Base-by-base conservation (phyloP, 2,329 filamentous ascomycete species). In the Trichoderma sp. region DNA sequence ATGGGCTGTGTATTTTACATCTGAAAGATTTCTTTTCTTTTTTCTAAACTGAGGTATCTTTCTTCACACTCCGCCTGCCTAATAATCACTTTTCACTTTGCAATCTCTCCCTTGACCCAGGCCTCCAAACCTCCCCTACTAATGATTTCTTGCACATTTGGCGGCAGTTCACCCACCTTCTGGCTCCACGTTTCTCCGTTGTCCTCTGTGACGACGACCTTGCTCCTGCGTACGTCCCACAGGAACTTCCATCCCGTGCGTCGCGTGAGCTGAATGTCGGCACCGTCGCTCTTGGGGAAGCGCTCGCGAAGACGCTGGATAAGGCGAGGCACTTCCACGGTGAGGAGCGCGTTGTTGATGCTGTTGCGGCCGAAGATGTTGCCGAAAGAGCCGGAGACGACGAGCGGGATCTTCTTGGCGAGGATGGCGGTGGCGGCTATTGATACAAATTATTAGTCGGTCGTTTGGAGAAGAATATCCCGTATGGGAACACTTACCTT, bases 201-300 rank as follows among this genome's bases (percentile, higher is more conserved):
- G 32, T 21, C 91, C 82, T 97, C 93, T 26, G 88, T 87, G 1
- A 97, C 86, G 1, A 86, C 86, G 7, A 97, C 90, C 76, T 87
- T 88, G 80, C 90, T 93, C 72, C 91, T 85, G 71, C 87, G 83
- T 11, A 97, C 89, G 80, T 97, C 93, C 94, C 93, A 97, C 6
- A 87, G 85, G 36, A 97, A 85, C 62, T 84, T 94, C 94, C 94
- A 97, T 14, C 93, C 93, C 0, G 93, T 97, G 34, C 93, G 86
- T 32, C 91, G 85, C 0, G 93, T 95, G 21, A 53, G 47, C 47
- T 24, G 47, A 4, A 21, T 12, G 47, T 53, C 47, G 89, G 81
- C 62, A 85, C 78, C 81, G 90, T 91, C 36, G 83, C 77, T 3
- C 82, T 81, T 30, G 53, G 53, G 53, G 79, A 89, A 94, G 0